These are phyloP conservation scores for Termitomyces sp. DNA, from an alignment of 768 basidiomycete species.

Conservation along the genomic window DNA sequence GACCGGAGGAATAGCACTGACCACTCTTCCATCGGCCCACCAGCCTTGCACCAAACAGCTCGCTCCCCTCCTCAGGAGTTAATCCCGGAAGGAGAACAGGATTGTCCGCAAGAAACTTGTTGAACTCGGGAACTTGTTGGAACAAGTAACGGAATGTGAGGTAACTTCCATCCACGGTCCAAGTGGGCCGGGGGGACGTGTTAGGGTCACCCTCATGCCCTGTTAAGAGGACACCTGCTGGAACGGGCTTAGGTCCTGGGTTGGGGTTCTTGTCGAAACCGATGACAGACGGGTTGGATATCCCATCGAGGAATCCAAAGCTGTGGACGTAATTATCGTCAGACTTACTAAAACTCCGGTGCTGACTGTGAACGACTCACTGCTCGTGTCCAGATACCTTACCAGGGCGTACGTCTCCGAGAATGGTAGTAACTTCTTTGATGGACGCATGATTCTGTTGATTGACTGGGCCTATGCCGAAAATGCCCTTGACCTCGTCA, in stretches of 20 bases:
- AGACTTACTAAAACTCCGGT: not conserved
- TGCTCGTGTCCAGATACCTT: slow-evolving; percentile 41
- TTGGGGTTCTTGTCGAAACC: slow-evolving; percentile 30
- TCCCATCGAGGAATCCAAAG: slow-evolving; percentile 49
- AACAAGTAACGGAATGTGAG: slow-evolving; percentile 45
- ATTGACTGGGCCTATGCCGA: slow-evolving; percentile 20
- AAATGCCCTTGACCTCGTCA: slow-evolving; percentile 25
- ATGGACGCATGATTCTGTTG: slow-evolving; percentile 22
- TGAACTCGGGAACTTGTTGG: slow-evolving; percentile 48
- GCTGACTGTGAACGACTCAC: slow-evolving; percentile 16
- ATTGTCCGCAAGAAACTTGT: slow-evolving; percentile 36
- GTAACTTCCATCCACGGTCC: slow-evolving; percentile 47
- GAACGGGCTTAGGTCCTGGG: slow-evolving; percentile 32
- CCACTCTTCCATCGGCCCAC: slow-evolving; percentile 54
- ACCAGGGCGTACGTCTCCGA: slow-evolving; percentile 39
- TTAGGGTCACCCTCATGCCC: slow-evolving; percentile 36
- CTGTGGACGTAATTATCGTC: slow-evolving; percentile 15
- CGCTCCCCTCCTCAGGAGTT: slow-evolving; percentile 33
- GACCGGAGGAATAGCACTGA: slow-evolving; percentile 13
- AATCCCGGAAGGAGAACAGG: slow-evolving; percentile 30
- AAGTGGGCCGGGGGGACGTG: slow-evolving; percentile 23
- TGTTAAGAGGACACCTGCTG: slow-evolving; percentile 37
- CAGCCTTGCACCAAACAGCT: slow-evolving; percentile 46
- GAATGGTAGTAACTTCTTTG: slow-evolving; percentile 28
- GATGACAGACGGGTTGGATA: slow-evolving; percentile 42